These are phyloP conservation scores for Phytophthora aleatoria DNA, from an alignment of 352 stramenopile species.

Conservation along the genomic window DNA sequence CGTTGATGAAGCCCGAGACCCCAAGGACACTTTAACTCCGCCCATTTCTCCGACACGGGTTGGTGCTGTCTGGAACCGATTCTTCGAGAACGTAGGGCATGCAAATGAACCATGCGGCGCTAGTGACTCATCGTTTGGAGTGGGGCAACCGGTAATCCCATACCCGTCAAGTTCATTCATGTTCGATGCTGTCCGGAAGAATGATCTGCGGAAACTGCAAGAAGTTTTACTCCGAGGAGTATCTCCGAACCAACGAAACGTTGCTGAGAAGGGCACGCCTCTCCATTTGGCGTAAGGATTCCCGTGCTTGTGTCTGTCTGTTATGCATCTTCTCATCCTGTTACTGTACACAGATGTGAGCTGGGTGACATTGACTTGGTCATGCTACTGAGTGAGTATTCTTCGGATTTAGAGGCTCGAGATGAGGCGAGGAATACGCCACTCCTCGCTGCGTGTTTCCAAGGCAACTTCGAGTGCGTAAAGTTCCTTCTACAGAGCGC, in stretches of 20 bases:
- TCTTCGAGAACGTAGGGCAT: conserved; percentile 72
- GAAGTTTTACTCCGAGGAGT: conserved; percentile 50
- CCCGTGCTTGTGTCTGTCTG: conserved; percentile 4
- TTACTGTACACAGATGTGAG: conserved; percentile 49
- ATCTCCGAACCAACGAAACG: conserved; percentile 60
- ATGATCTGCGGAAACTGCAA: conserved; percentile 48
- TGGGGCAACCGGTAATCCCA: neutral
- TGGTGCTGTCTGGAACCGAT: conserved; percentile 74
- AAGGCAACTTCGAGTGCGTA: conserved; percentile 71
- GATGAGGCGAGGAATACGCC: conserved; percentile 71
- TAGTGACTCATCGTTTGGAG: conserved; percentile 6
- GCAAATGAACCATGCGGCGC: conserved; percentile 23
- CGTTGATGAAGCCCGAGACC: conserved; percentile 11
- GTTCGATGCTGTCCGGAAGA: conserved; percentile 64
- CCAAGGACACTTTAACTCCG: conserved; percentile 9
- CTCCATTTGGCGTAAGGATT: conserved; percentile 69
- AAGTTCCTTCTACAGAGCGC: conserved; percentile 80
- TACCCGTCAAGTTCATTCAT: conserved; percentile 19
- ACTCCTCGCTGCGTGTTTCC: conserved; percentile 64
- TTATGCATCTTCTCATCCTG: conserved; percentile 20
- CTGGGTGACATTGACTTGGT: conserved; percentile 68
- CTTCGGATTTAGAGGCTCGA: conserved; percentile 64
- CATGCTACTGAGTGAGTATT: conserved; percentile 71
- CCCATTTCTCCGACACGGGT: conserved; percentile 49
- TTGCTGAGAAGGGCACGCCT: conserved; percentile 67